Evolutionary conservation across 371 early-diverging fungal genomes (phyloP).

Genomic region (Mucor irregularis): DNA sequence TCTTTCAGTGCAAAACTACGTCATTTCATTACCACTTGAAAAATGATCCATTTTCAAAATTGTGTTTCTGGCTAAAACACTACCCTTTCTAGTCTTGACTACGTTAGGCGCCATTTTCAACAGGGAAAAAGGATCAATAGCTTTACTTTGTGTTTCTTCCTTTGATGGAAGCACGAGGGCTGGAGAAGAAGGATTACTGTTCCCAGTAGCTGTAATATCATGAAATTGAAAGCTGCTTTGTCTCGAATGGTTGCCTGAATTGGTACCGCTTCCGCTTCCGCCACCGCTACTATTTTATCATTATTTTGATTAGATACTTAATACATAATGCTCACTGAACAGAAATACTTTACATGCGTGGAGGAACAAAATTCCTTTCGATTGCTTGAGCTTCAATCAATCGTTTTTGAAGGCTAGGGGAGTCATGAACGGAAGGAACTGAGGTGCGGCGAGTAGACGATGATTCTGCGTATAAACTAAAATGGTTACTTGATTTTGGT

Average conservation of each 20-base stretch:
- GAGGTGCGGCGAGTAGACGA: constrained; percentile 26
- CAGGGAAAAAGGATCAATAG: constrained; percentile 23
- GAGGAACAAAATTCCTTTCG: constrained; percentile 28
- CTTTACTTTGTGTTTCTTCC: not conserved
- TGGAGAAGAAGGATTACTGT: too few species aligned
- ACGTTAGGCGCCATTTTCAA: constrained; percentile 39
- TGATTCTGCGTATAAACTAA: constrained; percentile 29
- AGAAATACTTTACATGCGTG: constrained; percentile 23
- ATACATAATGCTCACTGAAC: too few species aligned
- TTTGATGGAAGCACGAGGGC: too few species aligned
- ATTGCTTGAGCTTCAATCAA: constrained; percentile 6
- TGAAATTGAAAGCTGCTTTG: constrained; percentile 16
- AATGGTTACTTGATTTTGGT: constrained; percentile 6
- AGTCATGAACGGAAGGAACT: constrained; percentile 8
- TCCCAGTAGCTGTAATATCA: too few species aligned
- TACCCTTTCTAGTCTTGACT: constrained; percentile 51
- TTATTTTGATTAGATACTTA: too few species aligned
- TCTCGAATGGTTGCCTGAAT: constrained; percentile 15
- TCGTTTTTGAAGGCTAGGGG: constrained; percentile 16
- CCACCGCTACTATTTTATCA: not conserved
- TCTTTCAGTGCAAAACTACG: not conserved
- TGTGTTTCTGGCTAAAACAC: constrained; percentile 59
- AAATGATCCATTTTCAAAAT: constrained; percentile 75
- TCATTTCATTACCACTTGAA: constrained; percentile 44
- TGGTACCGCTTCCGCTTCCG: constrained; percentile 1